phyloP scores from a whole-genome alignment of 306 rosid species.

The Astragalus glycyphyllos region DNA sequence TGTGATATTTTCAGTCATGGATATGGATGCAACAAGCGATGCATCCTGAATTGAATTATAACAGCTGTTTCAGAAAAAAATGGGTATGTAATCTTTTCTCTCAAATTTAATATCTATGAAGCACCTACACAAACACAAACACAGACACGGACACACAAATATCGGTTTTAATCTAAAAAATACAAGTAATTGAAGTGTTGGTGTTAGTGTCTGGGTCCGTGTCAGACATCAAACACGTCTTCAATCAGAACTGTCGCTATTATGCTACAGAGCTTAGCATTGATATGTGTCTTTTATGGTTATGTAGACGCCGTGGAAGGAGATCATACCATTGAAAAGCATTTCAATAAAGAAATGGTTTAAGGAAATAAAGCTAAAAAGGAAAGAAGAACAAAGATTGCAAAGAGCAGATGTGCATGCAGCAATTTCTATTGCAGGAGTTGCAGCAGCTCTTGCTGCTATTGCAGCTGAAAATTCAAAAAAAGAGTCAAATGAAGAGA shows the following conservation, averaged over 20 bases:
- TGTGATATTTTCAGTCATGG: constrained; percentile 68
- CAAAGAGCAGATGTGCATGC: constrained; percentile 92
- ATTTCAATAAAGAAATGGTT: constrained; percentile 88
- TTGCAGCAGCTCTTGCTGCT: constrained; percentile 92
- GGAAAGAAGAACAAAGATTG: constrained; percentile 79
- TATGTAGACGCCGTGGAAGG: constrained; percentile 88
- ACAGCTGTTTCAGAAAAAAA: constrained; percentile 73
- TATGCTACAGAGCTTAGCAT: background rate
- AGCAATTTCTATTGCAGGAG: constrained; percentile 89
- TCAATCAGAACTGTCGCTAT: too few species aligned
- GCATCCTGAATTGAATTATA: constrained; percentile 97
- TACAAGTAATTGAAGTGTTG: too few species aligned
- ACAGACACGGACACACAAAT: too few species aligned
- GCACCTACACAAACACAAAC: too few species aligned
- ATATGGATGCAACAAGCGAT: constrained; percentile 99
- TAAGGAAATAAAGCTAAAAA: constrained; percentile 71
- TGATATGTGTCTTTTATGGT: background rate
- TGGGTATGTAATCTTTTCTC: constrained; percentile 63
- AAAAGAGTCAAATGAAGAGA: constrained; percentile 51
- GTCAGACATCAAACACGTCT: too few species aligned
- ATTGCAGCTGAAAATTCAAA: constrained; percentile 73
- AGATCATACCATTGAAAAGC: constrained; percentile 66
- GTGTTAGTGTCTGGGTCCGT: too few species aligned
- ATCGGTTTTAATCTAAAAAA: too few species aligned
- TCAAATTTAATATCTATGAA: background rate